phyloP scores from a whole-genome alignment of 306 rosid species.

The Luffa aegyptiaca region DNA sequence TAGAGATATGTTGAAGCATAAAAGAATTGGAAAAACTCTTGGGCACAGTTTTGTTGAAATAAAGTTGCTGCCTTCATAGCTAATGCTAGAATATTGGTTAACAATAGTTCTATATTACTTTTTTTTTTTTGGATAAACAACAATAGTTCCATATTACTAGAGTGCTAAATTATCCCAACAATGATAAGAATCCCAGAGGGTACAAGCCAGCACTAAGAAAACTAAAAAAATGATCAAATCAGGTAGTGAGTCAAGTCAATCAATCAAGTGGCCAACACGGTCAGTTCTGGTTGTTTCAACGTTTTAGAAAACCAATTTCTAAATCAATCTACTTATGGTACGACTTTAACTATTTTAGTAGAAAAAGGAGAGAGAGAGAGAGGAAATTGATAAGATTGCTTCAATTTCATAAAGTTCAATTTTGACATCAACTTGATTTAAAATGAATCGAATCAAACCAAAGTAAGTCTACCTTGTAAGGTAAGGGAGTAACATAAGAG shows the following conservation, averaged over 20 bases:
- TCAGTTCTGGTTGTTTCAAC: neutral
- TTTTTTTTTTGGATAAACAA: too few relatives aligned
- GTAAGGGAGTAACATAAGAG: too few relatives aligned
- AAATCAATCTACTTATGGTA: too few relatives aligned
- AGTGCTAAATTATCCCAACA: neutral
- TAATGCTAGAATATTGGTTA: neutral
- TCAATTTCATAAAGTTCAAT: too few relatives aligned
- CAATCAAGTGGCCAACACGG: neutral
- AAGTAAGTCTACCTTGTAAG: too few relatives aligned
- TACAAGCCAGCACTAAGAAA: neutral
- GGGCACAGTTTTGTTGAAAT: conserved; percentile 60
- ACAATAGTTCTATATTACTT: neutral
- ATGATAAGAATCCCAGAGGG: too few relatives aligned
- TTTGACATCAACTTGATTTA: too few relatives aligned
- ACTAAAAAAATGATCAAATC: neutral
- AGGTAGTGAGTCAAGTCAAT: neutral
- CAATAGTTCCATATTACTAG: neutral
- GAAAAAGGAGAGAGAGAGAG: too few relatives aligned
- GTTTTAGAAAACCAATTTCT: neutral
- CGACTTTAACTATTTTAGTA: too few relatives aligned
- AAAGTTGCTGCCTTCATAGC: conserved; percentile 22
- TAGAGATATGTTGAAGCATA: conserved; percentile 41
- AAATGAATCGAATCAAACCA: too few relatives aligned
- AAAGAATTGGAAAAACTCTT: conserved; percentile 36
- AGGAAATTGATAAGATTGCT: too few relatives aligned